Percentiles rank a stretch among this genome's conserved stretches.
phyloP scores from a whole-genome alignment of 305 asterid species.

The Plantago coronopus region DNA sequence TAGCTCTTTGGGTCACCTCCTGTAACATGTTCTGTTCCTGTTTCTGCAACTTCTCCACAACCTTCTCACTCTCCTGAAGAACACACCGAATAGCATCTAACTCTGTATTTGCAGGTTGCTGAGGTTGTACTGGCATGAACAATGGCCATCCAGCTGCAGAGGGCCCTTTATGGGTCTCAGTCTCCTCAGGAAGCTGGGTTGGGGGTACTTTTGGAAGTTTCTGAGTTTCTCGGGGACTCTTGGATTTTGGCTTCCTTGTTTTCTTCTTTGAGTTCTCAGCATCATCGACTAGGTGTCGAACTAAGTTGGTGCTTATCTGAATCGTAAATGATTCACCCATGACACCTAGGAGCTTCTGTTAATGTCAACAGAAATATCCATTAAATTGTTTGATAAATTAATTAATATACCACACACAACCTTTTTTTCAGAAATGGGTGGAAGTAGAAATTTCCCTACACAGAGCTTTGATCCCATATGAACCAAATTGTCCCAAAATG shows the following conservation, averaged over 20 bases:
- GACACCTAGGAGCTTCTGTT: constrained; percentile 26
- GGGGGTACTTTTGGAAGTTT: constrained; percentile 27
- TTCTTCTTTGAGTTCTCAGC: constrained; percentile 58
- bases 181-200: constrained; percentile 40
- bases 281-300: constrained; percentile 58
- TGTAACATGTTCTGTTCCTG: constrained; percentile 67
- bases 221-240: constrained; percentile 35
- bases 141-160: constrained; percentile 72
- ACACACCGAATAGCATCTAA: constrained; percentile 61
- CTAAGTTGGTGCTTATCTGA: constrained; percentile 69
- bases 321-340: constrained; percentile 82
- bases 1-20: constrained; percentile 84
- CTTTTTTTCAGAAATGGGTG: no score
- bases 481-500: no score
- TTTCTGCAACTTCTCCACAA: constrained; percentile 72
- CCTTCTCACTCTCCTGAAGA: constrained; percentile 68
- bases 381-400: not conserved
- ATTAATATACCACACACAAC: not conserved
- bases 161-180: constrained; percentile 32
- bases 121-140: constrained; percentile 43
- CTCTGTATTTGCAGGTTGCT: constrained; percentile 46
- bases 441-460: no score
- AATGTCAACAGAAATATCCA: constrained; percentile 36
- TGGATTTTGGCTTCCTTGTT: constrained; percentile 62
- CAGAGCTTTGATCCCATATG: no score